Percentiles rank a stretch among this genome's conserved stretches.
phyloP scores from a whole-genome alignment of 495 filamentous ascomycete genomes.

The Darksidea phi region DNA sequence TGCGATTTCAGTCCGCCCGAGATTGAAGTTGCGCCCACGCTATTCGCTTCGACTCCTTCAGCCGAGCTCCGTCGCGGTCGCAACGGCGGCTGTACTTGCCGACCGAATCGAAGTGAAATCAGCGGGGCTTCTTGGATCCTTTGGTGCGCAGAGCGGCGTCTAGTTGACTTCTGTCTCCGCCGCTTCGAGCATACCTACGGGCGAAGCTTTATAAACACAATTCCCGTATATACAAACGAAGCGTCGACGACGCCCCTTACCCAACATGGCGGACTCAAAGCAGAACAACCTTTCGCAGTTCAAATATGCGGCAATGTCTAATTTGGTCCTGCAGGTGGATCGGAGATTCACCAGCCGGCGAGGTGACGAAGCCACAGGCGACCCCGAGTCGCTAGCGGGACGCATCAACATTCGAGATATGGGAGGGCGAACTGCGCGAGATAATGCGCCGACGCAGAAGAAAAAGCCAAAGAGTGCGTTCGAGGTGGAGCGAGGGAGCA shows the following conservation, averaged over 20 bases:
- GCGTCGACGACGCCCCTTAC: background rate
- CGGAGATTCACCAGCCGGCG: slow-evolving; percentile 88
- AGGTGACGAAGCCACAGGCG: slow-evolving; percentile 92
- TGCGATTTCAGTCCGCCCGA: background rate
- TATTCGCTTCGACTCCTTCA: too few species aligned
- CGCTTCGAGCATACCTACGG: too few species aligned
- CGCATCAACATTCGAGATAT: slow-evolving; percentile 91
- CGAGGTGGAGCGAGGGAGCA: slow-evolving; percentile 70
- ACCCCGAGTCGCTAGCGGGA: slow-evolving; percentile 94
- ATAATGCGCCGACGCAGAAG: slow-evolving; percentile 76
- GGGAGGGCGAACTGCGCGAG: slow-evolving; percentile 78
- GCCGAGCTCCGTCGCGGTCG: too few species aligned
- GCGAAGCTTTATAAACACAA: too few species aligned
- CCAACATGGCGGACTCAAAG: slow-evolving; percentile 74
- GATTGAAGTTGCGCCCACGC: too few species aligned
- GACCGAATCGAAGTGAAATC: too few species aligned
- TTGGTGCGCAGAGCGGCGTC: too few species aligned
- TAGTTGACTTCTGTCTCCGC: background rate
- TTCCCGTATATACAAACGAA: background rate
- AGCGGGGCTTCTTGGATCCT: too few species aligned
- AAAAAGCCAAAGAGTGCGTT: slow-evolving; percentile 64
- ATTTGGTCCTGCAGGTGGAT: slow-evolving; percentile 99
- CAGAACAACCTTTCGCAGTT: slow-evolving; percentile 84
- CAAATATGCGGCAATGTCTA: slow-evolving; percentile 99
- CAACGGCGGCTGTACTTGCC: too few species aligned